phyloP scores from a whole-genome alignment of 805 yeast species.

The Pichia occidentalis region DNA sequence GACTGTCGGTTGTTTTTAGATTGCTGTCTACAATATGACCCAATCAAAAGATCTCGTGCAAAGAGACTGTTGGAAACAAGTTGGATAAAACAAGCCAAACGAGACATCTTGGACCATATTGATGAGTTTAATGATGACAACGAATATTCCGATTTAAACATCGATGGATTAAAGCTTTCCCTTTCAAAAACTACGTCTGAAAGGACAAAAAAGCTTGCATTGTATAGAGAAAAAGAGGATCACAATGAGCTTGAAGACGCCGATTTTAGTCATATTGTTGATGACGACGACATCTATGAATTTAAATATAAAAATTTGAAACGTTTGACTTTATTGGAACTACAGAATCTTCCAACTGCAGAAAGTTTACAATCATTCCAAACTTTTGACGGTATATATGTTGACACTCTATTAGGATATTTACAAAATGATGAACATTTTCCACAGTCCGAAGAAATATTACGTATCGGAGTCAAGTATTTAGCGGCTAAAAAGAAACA shows the following conservation, averaged over 20 bases:
- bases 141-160: background rate
- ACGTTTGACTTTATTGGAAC: background rate
- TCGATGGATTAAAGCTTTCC: too few species aligned
- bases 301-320: background rate
- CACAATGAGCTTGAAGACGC: background rate
- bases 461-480: too few species aligned
- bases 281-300: background rate
- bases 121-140: slow-evolving; percentile 2
- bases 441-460: too few species aligned
- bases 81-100: slow-evolving; percentile 40
- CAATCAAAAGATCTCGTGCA: slow-evolving; percentile 52
- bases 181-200: too few species aligned
- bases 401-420: too few species aligned
- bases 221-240: background rate
- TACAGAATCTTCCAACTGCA: too few species aligned
- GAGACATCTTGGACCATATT: slow-evolving; percentile 4
- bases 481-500: too few species aligned
- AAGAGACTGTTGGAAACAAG: slow-evolving; percentile 47
- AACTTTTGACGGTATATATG: too few species aligned
- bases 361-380: too few species aligned
- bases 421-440: too few species aligned
- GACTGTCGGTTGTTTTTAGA: slow-evolving; percentile 45
- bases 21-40: slow-evolving; percentile 62
- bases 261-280: background rate
- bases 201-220: too few species aligned